A percentile compares a stretch with the other conserved stretches of the same genome.
These are phyloP conservation scores for Blastocystis sp. DNA, from an alignment of 352 stramenopile species.

Conservation along the genomic window DNA sequence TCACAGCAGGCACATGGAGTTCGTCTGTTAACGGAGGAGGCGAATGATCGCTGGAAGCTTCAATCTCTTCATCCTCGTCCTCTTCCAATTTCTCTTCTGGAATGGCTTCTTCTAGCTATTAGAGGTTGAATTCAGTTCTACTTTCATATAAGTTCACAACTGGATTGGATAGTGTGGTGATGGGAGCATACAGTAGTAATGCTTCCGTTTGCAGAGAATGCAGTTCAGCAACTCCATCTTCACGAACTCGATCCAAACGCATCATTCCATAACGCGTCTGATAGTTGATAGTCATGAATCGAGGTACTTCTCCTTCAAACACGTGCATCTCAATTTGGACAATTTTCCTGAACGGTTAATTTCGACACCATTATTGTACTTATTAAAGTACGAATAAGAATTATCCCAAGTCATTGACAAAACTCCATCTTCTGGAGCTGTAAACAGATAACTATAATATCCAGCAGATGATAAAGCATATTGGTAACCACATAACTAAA, in stretches of 20 bases:
- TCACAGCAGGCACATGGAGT: neutral
- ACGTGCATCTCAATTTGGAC: slow-evolving; percentile 41
- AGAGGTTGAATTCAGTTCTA: too few species aligned
- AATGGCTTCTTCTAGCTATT: neutral
- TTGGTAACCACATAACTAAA: slow-evolving; percentile 9
- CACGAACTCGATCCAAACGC: neutral
- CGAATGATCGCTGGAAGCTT: neutral
- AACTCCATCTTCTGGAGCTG: neutral
- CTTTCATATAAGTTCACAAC: neutral
- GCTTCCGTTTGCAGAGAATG: neutral
- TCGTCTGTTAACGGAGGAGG: neutral
- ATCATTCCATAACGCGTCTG: slow-evolving; percentile 14
- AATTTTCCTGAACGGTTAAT: slow-evolving; percentile 31
- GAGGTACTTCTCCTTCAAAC: slow-evolving; percentile 1
- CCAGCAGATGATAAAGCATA: slow-evolving; percentile 41
- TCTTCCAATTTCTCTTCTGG: neutral
- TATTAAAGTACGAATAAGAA: slow-evolving; percentile 55
- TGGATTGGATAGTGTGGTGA: slow-evolving; percentile 7
- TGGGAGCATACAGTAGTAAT: neutral
- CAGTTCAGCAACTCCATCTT: slow-evolving; percentile 29
- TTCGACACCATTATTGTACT: neutral
- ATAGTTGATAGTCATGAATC: neutral
- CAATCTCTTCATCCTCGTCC: neutral
- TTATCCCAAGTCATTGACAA: slow-evolving; percentile 56
- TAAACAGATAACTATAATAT: slow-evolving; percentile 38